phyloP scores from a whole-genome alignment of 768 basidiomycete species.

The Kwoniella botswanensis region DNA sequence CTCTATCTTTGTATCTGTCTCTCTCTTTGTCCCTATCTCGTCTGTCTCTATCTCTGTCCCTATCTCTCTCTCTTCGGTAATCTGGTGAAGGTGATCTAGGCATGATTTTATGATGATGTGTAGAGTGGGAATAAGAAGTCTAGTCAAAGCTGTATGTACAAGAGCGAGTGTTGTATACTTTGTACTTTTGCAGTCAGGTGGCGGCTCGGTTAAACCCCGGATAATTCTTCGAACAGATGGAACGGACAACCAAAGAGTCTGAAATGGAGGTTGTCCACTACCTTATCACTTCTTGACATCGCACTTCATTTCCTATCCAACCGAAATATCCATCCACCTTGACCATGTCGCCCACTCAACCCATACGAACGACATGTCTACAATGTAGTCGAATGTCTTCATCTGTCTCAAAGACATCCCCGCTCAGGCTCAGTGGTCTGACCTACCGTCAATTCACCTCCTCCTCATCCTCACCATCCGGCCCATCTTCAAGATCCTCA shows the following conservation, averaged over 20 bases:
- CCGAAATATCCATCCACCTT: background rate
- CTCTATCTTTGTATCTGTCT: constrained; percentile 28
- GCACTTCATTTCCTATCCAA: background rate
- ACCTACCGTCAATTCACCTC: constrained; percentile 11
- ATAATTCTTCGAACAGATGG: background rate
- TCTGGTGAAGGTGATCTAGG: constrained; percentile 45
- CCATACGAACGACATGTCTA: background rate
- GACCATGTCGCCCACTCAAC: background rate
- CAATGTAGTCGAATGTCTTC: background rate
- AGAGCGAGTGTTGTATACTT: background rate
- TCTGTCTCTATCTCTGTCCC: constrained; percentile 21
- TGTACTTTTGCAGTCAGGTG: background rate
- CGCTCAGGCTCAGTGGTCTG: background rate
- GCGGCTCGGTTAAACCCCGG: constrained; percentile 6
- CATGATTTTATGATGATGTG: constrained; percentile 19
- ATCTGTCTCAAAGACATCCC: background rate
- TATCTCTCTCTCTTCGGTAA: constrained; percentile 49
- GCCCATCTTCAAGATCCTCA: background rate
- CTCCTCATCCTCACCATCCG: constrained; percentile 8
- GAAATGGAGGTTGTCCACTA: constrained; percentile 17
- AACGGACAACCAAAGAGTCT: background rate
- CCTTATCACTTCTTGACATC: background rate
- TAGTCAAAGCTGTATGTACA: background rate
- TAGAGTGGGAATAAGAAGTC: background rate
- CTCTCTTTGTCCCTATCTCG: constrained; percentile 50